Conservation (phyloP, 2,329 filamentous ascomycete species). For the Delphinella strobiligena region DNA sequence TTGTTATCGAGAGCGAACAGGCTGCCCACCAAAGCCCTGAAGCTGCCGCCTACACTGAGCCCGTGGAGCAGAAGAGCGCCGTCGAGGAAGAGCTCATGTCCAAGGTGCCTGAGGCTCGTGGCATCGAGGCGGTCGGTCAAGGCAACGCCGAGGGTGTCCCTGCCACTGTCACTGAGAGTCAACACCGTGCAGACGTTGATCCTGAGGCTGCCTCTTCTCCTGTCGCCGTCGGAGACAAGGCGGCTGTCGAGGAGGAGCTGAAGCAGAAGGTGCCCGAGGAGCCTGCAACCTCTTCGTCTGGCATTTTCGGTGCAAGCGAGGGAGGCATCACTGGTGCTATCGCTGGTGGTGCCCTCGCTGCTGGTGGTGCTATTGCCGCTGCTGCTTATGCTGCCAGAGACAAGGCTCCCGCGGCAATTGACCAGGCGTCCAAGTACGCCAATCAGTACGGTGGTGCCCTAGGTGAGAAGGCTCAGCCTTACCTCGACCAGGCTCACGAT, state of each 20-base stretch:
- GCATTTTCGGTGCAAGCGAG: conserved; percentile 22
- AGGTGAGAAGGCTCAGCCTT: conserved; percentile 4
- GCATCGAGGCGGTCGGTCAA: conserved; percentile 28
- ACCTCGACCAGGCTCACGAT: conserved; percentile 3
- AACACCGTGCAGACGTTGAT: conserved; percentile 48
- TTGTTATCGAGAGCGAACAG: conserved; percentile 62
- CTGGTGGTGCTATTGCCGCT: conserved; percentile 23
- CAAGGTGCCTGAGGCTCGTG: conserved; percentile 43
- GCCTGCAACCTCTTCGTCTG: conserved; percentile 12
- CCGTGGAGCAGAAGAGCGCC: conserved; percentile 58
- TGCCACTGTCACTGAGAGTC: conserved; percentile 57
- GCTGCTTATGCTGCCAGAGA: conserved; percentile 22
- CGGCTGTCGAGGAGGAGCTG: conserved; percentile 52
- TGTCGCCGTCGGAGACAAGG: conserved; percentile 33
- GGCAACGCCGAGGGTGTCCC: conserved; percentile 37
- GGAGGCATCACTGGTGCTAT: conserved; percentile 27
- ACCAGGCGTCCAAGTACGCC: no score
- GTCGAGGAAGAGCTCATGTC: conserved; percentile 60
- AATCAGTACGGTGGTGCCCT: no score
- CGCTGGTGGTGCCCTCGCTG: conserved; percentile 31
- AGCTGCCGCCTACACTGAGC: conserved; percentile 51
- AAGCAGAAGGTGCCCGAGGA: conserved; percentile 35
- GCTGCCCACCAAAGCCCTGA: conserved; percentile 50
- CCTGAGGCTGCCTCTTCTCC: conserved; percentile 55
- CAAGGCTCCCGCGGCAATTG: no score